phyloP scores from a whole-genome alignment of 306 rosid genomes.

The Dalbergia oliveri region DNA sequence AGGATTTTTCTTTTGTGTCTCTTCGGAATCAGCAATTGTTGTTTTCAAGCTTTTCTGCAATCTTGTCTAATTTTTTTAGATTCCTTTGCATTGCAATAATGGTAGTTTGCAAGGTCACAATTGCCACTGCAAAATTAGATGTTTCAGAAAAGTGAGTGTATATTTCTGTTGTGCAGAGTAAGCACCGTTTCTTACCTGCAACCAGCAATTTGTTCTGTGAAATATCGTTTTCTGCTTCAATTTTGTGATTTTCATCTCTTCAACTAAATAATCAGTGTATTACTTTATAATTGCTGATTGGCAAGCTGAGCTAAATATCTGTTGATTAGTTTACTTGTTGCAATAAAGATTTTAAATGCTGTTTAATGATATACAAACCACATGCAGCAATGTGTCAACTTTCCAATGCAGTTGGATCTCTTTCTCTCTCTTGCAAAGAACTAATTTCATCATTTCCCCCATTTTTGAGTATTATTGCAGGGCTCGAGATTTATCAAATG shows the following conservation, averaged over 20 bases:
- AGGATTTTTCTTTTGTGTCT: constrained; percentile 27
- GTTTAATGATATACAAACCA: constrained; percentile 37
- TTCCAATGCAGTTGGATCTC: constrained; percentile 30
- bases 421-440: not conserved
- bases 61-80: constrained; percentile 43
- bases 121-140: constrained; percentile 21
- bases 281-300: not conserved
- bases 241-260: constrained; percentile 36
- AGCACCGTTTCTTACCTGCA: not conserved
- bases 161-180: not conserved
- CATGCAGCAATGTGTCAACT: constrained; percentile 48
- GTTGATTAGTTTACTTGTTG: constrained; percentile 18
- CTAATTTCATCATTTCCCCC: not conserved
- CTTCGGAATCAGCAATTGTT: constrained; percentile 41
- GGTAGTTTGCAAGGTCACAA: constrained; percentile 49
- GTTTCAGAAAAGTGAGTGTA: constrained; percentile 10
- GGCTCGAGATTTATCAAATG: constrained; percentile 56
- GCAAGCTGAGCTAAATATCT: constrained; percentile 20
- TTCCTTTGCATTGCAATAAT: constrained; percentile 46
- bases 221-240: constrained; percentile 26
- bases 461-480: constrained; percentile 47
- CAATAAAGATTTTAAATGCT: constrained; percentile 26
- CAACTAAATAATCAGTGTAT: not conserved
- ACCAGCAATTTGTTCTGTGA: not conserved
- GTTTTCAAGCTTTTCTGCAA: constrained; percentile 37